Evolutionary conservation across 305 asterid species (phyloP), one percentile per base, ranked within the genome.

Genomic region (Fraxinus floribunda): DNA sequence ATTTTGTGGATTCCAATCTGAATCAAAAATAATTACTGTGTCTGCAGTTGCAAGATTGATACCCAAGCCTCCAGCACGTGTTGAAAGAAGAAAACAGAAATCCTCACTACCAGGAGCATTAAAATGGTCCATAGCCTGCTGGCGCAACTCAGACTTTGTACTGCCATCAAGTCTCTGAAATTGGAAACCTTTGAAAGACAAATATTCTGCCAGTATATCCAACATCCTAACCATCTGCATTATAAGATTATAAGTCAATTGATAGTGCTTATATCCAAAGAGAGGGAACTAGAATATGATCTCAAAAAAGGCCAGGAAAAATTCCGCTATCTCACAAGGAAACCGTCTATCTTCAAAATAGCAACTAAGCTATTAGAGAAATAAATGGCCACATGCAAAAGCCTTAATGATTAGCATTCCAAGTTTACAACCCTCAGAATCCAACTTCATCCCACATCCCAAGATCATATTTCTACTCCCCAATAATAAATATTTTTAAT

Each of bases 21-120:
- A 97, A 91, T 97, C 99, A 90, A 97, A 97, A 85, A 97, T 97
- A 84, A 97, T 97, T 70, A 97, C 99, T 7, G 99, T 97, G 89
- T 97, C 99, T 35, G 99, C 99, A 78, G 99, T 97, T 60, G 99
- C 99, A 84, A 97, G 98, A 89, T 95, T 97, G 81, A 97, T 95
- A 84, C 99, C 99, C 92, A 97, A 87, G 80, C 99, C 99, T 85
- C 99, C 98, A n/a, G 99, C 99, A 80, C 99, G 97, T 55, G 99
- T 97, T 18, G 99, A 97, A 76, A 97, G 98, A 89, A 97, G 99
- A 88, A 97, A 97, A 89, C 99, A 97, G 89, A 97, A 97, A 86
- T 97, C 99, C 80, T 97, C 99, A 80, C 99, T 97, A 57, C 95
- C 97, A 78, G 95, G 98, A 75, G 98, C 98, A 93, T 97, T 97